Evolutionary conservation across 2,329 filamentous ascomycete genomes (phyloP), one percentile per base, ranked within the genome.

Genomic region (Thielaviopsis populi): DNA sequence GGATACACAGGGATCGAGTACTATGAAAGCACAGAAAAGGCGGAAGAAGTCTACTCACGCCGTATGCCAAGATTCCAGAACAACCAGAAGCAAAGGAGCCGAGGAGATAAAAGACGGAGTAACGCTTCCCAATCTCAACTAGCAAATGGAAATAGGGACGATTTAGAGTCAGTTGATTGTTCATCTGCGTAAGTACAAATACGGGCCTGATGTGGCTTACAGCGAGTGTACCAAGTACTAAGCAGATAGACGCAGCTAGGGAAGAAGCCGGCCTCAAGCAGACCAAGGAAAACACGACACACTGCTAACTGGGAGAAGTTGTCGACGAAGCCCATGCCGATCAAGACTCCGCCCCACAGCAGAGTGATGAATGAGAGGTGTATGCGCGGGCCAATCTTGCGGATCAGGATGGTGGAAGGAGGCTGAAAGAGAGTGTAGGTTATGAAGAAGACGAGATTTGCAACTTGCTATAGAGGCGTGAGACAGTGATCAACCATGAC

Each of bases 371-470:
- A 66, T 0, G 79, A 72, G 1, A 86, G 74, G 65, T 84, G 82
- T 42, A 77, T 71, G 4, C 83, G 78, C 2, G 83, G 81, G 0
- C 87, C 87, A 61, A 90, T 69, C 69, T 83, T 83, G 42, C 87
- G 83, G 60, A 87, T 79, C 41, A 89, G 72, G 50, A 89, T 75
- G 0, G 87, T 89, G 1, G 86, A 86, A 0, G 85, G 85, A 0
- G 86, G 83, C 70, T 91, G 86, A 67, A 89, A 86, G 61, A 88
- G 62, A 66, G 86, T 80, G 71, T 90, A 91, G 0, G 85, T 81
- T 68, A 88, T 78, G 76, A 89, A 90, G 76, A 90, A 90, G 69
- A 89, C 78, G 42, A 89, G 76, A 2, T 86, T 86, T 64, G 86
- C 79, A 69, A 89, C 80, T 66, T 33, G 19, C 42, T 60, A 13